Base-by-base conservation (phyloP, 2,329 filamentous ascomycete species). In the Helotiales sp. region DNA sequence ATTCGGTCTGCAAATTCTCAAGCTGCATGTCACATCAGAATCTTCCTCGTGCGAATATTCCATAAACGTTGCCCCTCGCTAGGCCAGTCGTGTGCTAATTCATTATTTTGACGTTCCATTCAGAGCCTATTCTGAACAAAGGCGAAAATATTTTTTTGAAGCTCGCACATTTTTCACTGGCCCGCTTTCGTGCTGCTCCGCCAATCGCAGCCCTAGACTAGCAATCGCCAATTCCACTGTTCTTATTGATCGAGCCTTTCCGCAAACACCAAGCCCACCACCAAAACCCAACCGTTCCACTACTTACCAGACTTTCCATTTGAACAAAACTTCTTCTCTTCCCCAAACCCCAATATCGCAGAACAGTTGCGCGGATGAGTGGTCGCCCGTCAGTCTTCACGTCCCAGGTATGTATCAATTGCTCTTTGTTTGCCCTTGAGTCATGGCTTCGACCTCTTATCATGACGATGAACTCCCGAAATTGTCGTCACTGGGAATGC, bases 351-450 rank as follows among this genome's bases (percentile, higher is more conserved):
- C 52, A 27, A 44, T 49, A 57, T 38, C 52, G 57, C 46, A 56
- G 52, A 50, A 65, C 46, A 63, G 68, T 66, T 81, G 88, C 86
- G 82, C 87, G 87, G 88, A 92, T 92, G 89, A 89, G 87, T 88
- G 88, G 88, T 81, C 87, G 87, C 83, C 82, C 84, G 79, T 91
- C 89, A 77, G 83, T 88, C 76, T 93, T 91, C 81, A 93, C 89
- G 79, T 93, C 89, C 78, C 89, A 93, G 86, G 89, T 91, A 87
- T 54, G 67, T 67, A 40, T 51, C 42, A 54, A 57, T 58, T 53
- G 44, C n/a, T 58, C 27, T 38, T 29, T 42, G 34, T 22, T 30
- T 52, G 50, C 46, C 38, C 42, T 58, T 63, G 57, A 61, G 52
- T 57, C 61, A 59, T 58, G 49, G 24, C 29, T 22, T 24, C 24